Conservation (phyloP, 441 rosid species). For the Hura crepitans region DNA sequence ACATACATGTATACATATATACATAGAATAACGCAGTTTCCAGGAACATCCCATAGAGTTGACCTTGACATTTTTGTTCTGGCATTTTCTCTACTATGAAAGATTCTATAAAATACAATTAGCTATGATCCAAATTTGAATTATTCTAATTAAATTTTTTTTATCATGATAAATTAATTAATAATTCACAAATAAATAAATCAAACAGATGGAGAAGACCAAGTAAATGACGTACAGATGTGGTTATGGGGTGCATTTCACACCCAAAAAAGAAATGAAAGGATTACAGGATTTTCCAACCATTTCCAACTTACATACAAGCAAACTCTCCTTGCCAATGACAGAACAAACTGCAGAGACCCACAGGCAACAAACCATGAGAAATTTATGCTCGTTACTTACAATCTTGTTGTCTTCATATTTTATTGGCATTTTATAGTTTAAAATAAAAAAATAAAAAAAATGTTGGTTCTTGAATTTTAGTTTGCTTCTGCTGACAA, state of each 20-base stretch:
- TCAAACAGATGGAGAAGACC: not conserved
- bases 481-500: constrained; percentile 45
- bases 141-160: not conserved
- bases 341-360: constrained; percentile 18
- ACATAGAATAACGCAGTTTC: too few relatives aligned
- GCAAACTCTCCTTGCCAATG: constrained; percentile 25
- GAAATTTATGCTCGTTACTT: constrained; percentile 23
- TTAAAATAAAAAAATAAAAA: too few relatives aligned
- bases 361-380: constrained; percentile 14
- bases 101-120: not conserved
- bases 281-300: constrained; percentile 13
- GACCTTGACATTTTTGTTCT: not conserved
- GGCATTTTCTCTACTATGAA: not conserved
- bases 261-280: constrained; percentile 11
- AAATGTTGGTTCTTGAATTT: constrained; percentile 3
- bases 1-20: too few relatives aligned
- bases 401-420: constrained; percentile 15
- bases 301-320: constrained; percentile 34
- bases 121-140: not conserved
- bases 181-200: not conserved
- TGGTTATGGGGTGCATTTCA: constrained; percentile 13
- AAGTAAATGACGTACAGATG: not conserved
- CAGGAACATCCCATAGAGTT: not conserved
- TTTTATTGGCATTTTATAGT: constrained; percentile 3
- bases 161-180: too few relatives aligned